Evolutionary conservation across 345 rosid species (phyloP), one percentile per base, ranked within the genome.

Genomic region (Salix exigua): DNA sequence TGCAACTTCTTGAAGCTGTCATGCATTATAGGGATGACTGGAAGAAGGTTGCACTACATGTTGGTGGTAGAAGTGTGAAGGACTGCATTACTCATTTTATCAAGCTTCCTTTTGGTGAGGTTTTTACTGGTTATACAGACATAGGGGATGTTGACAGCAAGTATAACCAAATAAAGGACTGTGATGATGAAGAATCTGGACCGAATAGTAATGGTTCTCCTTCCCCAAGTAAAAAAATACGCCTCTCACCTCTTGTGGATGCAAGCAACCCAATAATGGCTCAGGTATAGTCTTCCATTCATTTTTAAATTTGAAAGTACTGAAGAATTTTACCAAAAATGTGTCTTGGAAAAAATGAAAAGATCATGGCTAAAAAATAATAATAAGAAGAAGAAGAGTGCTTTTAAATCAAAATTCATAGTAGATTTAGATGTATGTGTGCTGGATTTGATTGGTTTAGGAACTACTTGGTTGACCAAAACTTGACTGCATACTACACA

Each of bases 251-350:
- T 69, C 90, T 96, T 79, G 97, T 92, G 2, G 99, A 96, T 87
- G 91, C 98, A 19, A 96, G 98, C 86, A 96, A 96, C 84, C 99
- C 97, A n/a, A 89, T 96, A 44, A 96, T 96, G 98, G 92, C 94
- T 73, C 98, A 93, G 96, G 99, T 93, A 85, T 66, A 21, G 26
- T 38, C 14, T 71, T 73, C 38, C 53, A 71, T 17, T 78, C 48
- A 33, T 81, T 48, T 66, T 7, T n/a, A 58, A 70, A 46, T 68
- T 50, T 21, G 35, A 23, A 72, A 50, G 63, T 37, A 28, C 18
- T 12, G 51, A 46, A 46, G 51, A 16, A 3, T 46, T 46, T 46
- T 46, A 46, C 6, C 17, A 16, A 46, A 46, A 46, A 46, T 42
- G 6, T 46, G 51, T 46, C 18, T 46, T 16, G 14, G 19, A 46